Evolutionary conservation across 768 basidiomycete species (phyloP).

Genomic region (Tulasnella sp.): DNA sequence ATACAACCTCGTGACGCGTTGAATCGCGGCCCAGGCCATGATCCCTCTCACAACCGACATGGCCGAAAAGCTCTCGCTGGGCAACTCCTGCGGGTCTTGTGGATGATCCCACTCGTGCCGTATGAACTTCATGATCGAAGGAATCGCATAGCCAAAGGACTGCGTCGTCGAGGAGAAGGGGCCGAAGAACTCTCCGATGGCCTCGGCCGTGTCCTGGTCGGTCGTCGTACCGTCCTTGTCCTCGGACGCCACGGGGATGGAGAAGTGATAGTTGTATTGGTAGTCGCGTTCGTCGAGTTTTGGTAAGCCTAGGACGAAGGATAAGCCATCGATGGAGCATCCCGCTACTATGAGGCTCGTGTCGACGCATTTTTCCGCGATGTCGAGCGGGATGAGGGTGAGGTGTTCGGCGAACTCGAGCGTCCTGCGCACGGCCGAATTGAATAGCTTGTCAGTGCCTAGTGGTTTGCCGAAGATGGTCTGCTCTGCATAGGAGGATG

Average conservation of each 20-base stretch:
- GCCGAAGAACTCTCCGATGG: neutral
- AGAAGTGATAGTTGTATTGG: neutral
- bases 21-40: conserved; percentile 69
- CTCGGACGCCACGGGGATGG: neutral
- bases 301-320: conserved; percentile 55
- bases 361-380: conserved; percentile 66
- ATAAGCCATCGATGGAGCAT: conserved; percentile 66
- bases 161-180: conserved; percentile 2
- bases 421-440: conserved; percentile 46
- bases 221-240: neutral
- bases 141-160: neutral
- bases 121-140: conserved; percentile 64
- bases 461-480: conserved; percentile 52
- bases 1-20: conserved; percentile 71
- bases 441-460: conserved; percentile 47
- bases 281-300: neutral
- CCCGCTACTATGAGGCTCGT: conserved; percentile 65
- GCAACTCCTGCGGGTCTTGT: conserved; percentile 39
- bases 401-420: conserved; percentile 58
- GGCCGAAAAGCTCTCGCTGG: conserved; percentile 50
- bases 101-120: conserved; percentile 61
- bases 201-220: neutral
- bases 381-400: conserved; percentile 60
- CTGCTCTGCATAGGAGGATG: conserved; percentile 50
- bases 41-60: conserved; percentile 58